Percentiles rank a stretch among this genome's conserved stretches.
Conservation (phyloP, 164 flowering plant genomes). For the Pachysandra terminalis region DNA sequence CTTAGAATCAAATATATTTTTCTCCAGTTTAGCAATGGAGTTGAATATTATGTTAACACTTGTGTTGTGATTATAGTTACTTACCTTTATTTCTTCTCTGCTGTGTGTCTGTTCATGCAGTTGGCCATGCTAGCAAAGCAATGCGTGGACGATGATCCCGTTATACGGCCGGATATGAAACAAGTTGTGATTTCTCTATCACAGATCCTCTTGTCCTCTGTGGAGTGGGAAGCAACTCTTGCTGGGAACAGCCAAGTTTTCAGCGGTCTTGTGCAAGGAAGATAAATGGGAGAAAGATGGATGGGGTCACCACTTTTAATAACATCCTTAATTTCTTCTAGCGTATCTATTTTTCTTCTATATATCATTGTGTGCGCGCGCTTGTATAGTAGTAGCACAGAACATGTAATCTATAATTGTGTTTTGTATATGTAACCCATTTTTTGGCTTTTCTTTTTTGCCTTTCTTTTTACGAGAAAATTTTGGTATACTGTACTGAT, state of each 20-base stretch:
- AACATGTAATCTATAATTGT: no score
- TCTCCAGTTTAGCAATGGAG: no score
- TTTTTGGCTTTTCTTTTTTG: no score
- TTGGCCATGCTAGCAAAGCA: constrained; percentile 90
- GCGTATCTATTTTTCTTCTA: background rate
- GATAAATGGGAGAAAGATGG: constrained; percentile 30
- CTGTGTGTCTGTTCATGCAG: constrained; percentile 26
- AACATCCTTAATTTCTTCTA: background rate
- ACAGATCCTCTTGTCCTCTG: constrained; percentile 81
- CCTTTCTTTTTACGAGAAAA: background rate
- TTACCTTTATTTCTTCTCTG: constrained; percentile 8
- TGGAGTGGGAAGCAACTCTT: constrained; percentile 99
- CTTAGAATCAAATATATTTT: no score
- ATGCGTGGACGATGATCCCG: constrained; percentile 91
- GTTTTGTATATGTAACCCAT: no score
- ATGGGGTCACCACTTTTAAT: background rate
- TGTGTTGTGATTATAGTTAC: no score
- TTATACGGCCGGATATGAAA: constrained; percentile 93
- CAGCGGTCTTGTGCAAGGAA: constrained; percentile 97
- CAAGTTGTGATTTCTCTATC: constrained; percentile 86
- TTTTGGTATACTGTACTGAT: constrained; percentile 15
- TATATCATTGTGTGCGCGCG: constrained; percentile 15
- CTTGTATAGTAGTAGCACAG: constrained; percentile 16
- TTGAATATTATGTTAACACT: no score
- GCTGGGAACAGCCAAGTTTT: constrained; percentile 98